phyloP scores from a whole-genome alignment of 192 early-diverging fungal species.

The Obelidium mucronatum region DNA sequence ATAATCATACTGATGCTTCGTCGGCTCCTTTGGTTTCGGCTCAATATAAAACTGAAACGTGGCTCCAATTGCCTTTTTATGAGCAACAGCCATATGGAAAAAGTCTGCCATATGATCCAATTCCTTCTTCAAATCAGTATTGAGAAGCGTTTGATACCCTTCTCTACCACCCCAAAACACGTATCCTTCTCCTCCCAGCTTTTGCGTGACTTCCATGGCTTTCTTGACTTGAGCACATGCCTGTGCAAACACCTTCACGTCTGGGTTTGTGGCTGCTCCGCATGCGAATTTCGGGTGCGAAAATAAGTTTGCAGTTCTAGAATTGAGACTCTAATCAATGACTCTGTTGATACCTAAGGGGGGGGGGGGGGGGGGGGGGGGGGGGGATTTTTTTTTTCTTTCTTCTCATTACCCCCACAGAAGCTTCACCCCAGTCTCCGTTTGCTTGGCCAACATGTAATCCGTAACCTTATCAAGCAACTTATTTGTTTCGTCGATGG shows the following conservation, averaged over 20 bases:
- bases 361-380: too few species aligned
- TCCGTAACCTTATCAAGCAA: slow-evolving; percentile 41
- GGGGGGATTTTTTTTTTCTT: too few species aligned
- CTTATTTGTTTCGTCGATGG: slow-evolving; percentile 42
- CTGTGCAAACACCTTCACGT: slow-evolving; percentile 37
- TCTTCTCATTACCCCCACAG: slow-evolving; percentile 43
- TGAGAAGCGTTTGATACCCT: slow-evolving; percentile 43
- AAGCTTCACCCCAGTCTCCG: slow-evolving; percentile 48
- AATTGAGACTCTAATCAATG: neutral
- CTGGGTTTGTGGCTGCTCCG: slow-evolving; percentile 41
- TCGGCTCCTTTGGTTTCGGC: slow-evolving; percentile 49
- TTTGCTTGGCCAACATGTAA: slow-evolving; percentile 42
- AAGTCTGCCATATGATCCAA: slow-evolving; percentile 47
- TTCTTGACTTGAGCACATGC: slow-evolving; percentile 48
- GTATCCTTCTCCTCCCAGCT: slow-evolving; percentile 46
- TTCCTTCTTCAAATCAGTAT: slow-evolving; percentile 45
- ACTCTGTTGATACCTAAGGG: neutral
- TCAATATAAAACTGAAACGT: slow-evolving; percentile 42
- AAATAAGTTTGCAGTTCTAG: slow-evolving; percentile 35
- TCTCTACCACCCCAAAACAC: slow-evolving; percentile 52
- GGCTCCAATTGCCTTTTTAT: slow-evolving; percentile 42
- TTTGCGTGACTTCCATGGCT: slow-evolving; percentile 44
- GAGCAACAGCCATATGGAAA: slow-evolving; percentile 45
- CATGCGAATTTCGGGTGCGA: slow-evolving; percentile 36
- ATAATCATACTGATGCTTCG: slow-evolving; percentile 51